Evolutionary conservation across 2,329 filamentous ascomycete species (phyloP), one percentile per base, ranked within the genome.

Genomic region (Cercospora citrullina): DNA sequence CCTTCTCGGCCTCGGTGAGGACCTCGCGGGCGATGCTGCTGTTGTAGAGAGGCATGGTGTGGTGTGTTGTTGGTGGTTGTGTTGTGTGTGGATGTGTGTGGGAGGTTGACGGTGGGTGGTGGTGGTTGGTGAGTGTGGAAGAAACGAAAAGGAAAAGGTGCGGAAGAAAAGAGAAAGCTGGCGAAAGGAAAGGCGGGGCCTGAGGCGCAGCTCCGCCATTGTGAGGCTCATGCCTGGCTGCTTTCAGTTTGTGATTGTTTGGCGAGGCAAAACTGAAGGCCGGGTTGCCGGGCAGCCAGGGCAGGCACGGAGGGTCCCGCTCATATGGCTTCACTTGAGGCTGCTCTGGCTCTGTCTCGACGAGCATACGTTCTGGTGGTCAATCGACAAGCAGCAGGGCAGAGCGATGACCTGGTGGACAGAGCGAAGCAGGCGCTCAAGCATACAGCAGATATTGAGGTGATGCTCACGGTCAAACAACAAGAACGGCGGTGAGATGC

Each of bases 1-100:
- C 71, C 67, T 75, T 78, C 33, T 78, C 76, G 21, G 26, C 63
- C 4, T 78, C 73, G 33, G 16, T 72, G 55, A 78, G 69, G 21
- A 69, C 60, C 16, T 48, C 45, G 61, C 72, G 74, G 45, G 73
- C 74, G 53, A 71, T 67, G 9, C 66, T 48, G 72, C 69, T 77
- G 64, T 76, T 65, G 74, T 76, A 75, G 21, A 68, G 33, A 69
- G 75, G 73, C 62, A 60, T 69, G 33, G 39, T 63, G 42, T 28
- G 36, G 48, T 45, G 21, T 57, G 26, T 14, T 31, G 53, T 58
- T 63, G 64, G 30, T 45, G 62, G 28, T 62, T 26, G 21, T 58
- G 60, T 30, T 14, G 23, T 64, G 60, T 39, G 65, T 36, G 26
- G 51, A 12, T 57, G 48, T n/a, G 5, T 7, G 28, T 42, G 36